Evolutionary conservation across 2,329 filamentous ascomycete species (phyloP), one percentile per base, ranked within the genome.

Genomic region (Neopestalotiopsis clavispora): DNA sequence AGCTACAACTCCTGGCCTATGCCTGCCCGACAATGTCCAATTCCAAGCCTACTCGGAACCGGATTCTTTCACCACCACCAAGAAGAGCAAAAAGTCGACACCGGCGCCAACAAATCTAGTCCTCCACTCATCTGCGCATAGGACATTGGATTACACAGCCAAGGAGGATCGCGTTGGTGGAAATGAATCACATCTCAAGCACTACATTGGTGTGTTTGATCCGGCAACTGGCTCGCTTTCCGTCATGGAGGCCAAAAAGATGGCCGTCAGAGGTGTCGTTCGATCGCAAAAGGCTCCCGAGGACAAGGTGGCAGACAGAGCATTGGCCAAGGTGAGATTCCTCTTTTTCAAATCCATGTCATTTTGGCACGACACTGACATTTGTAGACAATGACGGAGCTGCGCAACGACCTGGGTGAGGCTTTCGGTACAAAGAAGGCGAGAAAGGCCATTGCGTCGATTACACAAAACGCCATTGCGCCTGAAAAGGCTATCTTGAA

Each of bases 351-450:
- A 23, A 58, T 52, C 23, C 42, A 17, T 7, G 34, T 13, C n/a
- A 13, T n/a, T 17, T 4, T 28, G n/a, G 9, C 12, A 14, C 9
- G 20, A 34, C 13, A 73, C 77, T 72, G 78, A 77, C 66, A 62
- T 49, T 49, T 69, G 20, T 73, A 91, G 89, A 87, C 83, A 59
- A 87, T 86, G 75, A 82, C 86, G 74, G 87, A 91, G 34, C 87
- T 88, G 76, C 89, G 88, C 73, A 91, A 90, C 74, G 88, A 91
- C 2, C 89, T 97, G 13, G 92, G 92, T 56, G 87, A 92, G 74
- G 90, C 91, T 40, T 97, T 97, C 75, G 94, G 94, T 78, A 95
- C 93, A 32, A 94, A 93, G 83, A 95, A 95, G 81, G 92, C 93
- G 28, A 92, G 91, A 84, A 95, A 95, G 82, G 91, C 89, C 1